Evolutionary conservation across 306 rosid species (phyloP).

Genomic region (Quercus aquifolioides): DNA sequence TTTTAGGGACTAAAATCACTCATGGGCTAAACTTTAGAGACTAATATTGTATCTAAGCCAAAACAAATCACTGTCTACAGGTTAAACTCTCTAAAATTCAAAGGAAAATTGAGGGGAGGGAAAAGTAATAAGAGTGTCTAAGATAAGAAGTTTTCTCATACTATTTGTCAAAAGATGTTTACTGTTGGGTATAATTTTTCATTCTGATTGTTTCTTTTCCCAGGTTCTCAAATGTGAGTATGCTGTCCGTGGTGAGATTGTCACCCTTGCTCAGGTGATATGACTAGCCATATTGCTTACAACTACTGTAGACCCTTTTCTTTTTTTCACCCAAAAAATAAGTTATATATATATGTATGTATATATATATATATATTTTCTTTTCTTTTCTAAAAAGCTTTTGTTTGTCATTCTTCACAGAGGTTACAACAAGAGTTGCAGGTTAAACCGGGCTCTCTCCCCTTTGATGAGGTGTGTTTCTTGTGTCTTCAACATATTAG

Average conservation of each 20-base stretch:
- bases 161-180: neutral
- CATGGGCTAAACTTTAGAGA: too few species aligned
- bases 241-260: slow-evolving; percentile 96
- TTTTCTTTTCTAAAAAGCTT: neutral
- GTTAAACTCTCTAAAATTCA: neutral
- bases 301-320: neutral
- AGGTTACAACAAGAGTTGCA: slow-evolving; percentile 64
- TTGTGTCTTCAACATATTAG: slow-evolving; percentile 11
- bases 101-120: neutral
- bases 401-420: slow-evolving; percentile 40
- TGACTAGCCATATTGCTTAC: slow-evolving; percentile 8
- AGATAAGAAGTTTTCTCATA: neutral
- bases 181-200: slow-evolving; percentile 8
- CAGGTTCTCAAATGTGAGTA: slow-evolving; percentile 91
- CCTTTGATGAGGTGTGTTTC: slow-evolving; percentile 79
- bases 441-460: slow-evolving; percentile 67
- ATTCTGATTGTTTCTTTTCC: slow-evolving; percentile 5
- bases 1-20: too few species aligned
- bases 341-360: too few species aligned
- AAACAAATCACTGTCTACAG: neutral
- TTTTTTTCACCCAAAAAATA: neutral
- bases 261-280: slow-evolving; percentile 85
- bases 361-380: neutral
- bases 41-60: too few species aligned
- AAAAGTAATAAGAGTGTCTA: neutral